Evolutionary conservation across 164 flowering plant genomes (phyloP).

Genomic region (Buxus sempervirens): DNA sequence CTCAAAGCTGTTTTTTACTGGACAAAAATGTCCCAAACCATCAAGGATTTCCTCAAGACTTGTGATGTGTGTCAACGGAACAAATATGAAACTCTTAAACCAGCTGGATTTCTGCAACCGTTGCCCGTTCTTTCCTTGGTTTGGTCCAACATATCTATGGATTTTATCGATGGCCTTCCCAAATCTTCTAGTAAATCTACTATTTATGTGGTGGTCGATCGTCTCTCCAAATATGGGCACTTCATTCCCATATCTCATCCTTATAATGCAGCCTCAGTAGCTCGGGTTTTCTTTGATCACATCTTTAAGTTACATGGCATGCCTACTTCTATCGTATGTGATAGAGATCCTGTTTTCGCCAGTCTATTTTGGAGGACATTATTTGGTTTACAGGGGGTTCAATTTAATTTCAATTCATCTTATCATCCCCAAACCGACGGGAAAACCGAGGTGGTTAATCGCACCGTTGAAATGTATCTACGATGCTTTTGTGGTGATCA

Average conservation of each 20-base stretch:
- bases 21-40: background rate
- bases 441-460: slow-evolving; percentile 5
- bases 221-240: slow-evolving; percentile 1
- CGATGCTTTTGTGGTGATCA: background rate
- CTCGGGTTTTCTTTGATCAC: too few species aligned
- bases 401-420: background rate
- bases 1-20: slow-evolving; percentile 4
- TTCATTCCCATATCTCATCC: too few species aligned
- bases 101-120: too few species aligned
- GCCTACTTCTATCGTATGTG: too few species aligned
- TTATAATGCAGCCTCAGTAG: too few species aligned
- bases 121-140: background rate
- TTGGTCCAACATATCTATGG: background rate
- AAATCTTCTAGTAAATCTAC: background rate
- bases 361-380: background rate
- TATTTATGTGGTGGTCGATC: slow-evolving; percentile 6
- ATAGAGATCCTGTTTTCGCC: too few species aligned
- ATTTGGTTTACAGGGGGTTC: background rate
- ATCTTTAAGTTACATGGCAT: too few species aligned
- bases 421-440: slow-evolving; percentile 2
- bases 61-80: slow-evolving; percentile 4
- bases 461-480: background rate
- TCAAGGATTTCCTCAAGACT: background rate
- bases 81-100: background rate
- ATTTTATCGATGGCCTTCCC: slow-evolving; percentile 6